Base-by-base conservation (phyloP, 805 yeast genomes). In the Barnettozyma siamensis region DNA sequence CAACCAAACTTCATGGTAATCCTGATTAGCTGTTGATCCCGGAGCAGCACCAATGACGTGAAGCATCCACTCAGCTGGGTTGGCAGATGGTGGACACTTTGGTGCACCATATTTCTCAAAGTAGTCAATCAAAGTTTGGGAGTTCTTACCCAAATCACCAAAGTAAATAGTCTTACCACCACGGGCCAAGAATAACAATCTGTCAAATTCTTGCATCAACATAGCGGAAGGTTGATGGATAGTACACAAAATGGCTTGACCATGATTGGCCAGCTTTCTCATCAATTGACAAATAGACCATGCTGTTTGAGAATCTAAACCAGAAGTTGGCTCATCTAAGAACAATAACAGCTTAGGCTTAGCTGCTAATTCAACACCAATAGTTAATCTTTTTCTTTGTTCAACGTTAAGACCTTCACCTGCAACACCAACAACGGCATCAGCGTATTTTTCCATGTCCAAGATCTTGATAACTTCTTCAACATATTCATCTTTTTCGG, bases 41-140 rank as follows among this genome's bases (percentile, higher is more conserved):
- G 88, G 88, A 28, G 88, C 88, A 40, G 88, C 88, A 54, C 89
- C 88, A 53, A 82, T 83, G 48, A 80, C 84, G 47, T 83, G 83
- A 63, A 88, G 69, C 95, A 88, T 88, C 93, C 94, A 88, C 66
- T 87, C 95, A 12, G 89, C 91, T 26, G 91, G 93, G 50, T 84
- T 84, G 5, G 86, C 88, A 32, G 70, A 69, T 7, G 69, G 64
- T 17, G 89, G 88, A 65, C 89, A 83, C 41, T 67, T 65, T 20
- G 70, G 73, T 32, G 88, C 76, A 40, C 88, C 88, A 48, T 81
- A 61, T 5, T 59, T 57, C 59, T 83, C 88, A 53, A 83, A 82
- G 57, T 83, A 83, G 38, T 73, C 62, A 43, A 81, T 80, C 66
- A 83, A 67, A 3, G 76, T 69, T 33, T 59, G 55, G 51, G 76